Base-by-base conservation (phyloP, 164 flowering plant species). In the Vitis labrusca region DNA sequence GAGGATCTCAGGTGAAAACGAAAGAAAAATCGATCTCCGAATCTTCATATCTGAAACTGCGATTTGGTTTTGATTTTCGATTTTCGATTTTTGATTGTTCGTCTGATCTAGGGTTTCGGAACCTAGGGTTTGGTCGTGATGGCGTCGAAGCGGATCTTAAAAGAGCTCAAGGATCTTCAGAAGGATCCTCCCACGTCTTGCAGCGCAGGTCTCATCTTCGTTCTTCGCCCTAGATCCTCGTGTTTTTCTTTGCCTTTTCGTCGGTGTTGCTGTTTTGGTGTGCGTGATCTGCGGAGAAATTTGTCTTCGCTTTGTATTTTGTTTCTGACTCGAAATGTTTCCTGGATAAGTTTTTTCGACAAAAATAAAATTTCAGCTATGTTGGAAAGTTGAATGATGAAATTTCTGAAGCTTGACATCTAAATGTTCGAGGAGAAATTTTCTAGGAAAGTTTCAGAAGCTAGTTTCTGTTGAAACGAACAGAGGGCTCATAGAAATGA, bases 151-250 rank as follows among this genome's bases (percentile, higher is more conserved):
- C 78, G 81, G 77, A 79, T 79, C 72, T 70, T 79, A 76, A 79
- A 79, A 52, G 85, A 79, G 71, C 79, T 80, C 71, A 78, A 80
- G 81, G 83, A 80, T 80, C 81, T 80, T 48, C 83, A 82, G 85
- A 76, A 79, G 29, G 85, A 80, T 80, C 85, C 85, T 75, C 83
- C 83, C 71, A 77, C 83, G 44, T 82, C 83, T 54, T 82, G 84
- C 77, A 81, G 84, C 64, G 84, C 84, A 30, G 84, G 84, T 80
- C 27, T 65, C 19, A 9, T 58, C 50, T 70, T n/a, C 47, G 11
- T 51, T 37, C 44, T 37, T 37, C 44, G 5, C 44, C 44, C 17
- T 10, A 53, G 69, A 66, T 66, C 59, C 69, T 15, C 54, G 9
- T 10, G 23, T 7, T 66, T 30, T 54, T 48, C 23, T 47, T 48